phyloP scores from a whole-genome alignment of 225 moss, liverwort and hornwort genomes.

The Lunularia cruciata region DNA sequence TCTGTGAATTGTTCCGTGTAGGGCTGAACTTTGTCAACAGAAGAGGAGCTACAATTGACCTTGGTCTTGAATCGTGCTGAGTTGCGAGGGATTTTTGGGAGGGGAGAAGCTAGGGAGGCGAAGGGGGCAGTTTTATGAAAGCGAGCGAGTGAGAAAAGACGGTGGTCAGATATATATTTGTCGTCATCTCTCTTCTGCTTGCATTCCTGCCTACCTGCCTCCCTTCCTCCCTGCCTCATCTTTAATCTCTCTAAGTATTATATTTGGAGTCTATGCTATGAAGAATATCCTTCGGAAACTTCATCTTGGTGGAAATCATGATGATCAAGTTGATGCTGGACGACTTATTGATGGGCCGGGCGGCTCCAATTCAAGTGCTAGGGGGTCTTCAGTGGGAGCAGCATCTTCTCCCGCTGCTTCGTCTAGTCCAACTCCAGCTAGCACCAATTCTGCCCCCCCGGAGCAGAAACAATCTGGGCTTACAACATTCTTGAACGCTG shows the following conservation, averaged over 20 bases:
- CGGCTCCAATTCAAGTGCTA: neutral
- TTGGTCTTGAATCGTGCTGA: neutral
- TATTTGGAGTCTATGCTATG: slow-evolving; percentile 41
- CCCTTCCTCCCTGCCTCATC: neutral
- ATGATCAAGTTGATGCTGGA: slow-evolving; percentile 43
- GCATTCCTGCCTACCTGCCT: neutral
- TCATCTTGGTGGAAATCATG: slow-evolving; percentile 40
- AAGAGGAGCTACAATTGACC: neutral
- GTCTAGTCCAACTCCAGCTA: slow-evolving; percentile 26
- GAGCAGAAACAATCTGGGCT: slow-evolving; percentile 30
- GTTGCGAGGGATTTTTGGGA: neutral
- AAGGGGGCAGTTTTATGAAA: neutral
- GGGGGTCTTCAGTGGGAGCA: slow-evolving; percentile 24
- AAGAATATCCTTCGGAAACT: slow-evolving; percentile 55
- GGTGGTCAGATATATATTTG: neutral
- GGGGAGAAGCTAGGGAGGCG: neutral
- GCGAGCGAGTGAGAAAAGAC: neutral
- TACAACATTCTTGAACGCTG: slow-evolving; percentile 37
- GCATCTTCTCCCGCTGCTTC: slow-evolving; percentile 19
- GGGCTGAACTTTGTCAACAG: neutral
- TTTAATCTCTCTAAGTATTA: neutral
- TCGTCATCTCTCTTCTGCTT: neutral
- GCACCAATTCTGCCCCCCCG: slow-evolving; percentile 20
- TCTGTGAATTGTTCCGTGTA: neutral
- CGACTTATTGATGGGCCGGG: slow-evolving; percentile 35